Conservation (phyloP, 371 early-diverging fungal genomes). For the Nematocida sp. region DNA sequence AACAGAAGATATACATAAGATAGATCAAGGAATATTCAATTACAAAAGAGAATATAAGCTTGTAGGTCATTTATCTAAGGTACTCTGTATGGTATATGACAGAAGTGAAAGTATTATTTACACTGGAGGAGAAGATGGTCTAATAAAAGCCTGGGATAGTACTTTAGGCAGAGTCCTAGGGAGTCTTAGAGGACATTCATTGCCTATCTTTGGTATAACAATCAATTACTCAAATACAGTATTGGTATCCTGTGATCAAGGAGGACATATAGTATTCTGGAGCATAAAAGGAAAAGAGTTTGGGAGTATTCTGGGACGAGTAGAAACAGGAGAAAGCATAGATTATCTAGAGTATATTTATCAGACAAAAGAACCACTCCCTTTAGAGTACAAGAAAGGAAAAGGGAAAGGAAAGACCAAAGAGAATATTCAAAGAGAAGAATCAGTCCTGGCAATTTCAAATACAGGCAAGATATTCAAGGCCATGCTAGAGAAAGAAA, state of each 20-base stretch:
- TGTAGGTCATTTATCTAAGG: slow-evolving; percentile 60
- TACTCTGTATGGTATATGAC: slow-evolving; percentile 60
- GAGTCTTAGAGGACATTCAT: slow-evolving; percentile 55
- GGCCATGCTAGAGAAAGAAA: slow-evolving; percentile 2
- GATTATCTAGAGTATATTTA: slow-evolving; percentile 60
- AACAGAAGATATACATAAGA: too few relatives aligned
- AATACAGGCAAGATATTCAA: slow-evolving; percentile 46
- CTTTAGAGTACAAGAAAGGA: slow-evolving; percentile 22
- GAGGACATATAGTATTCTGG: slow-evolving; percentile 57
- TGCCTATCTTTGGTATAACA: slow-evolving; percentile 58
- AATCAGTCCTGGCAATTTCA: slow-evolving; percentile 52
- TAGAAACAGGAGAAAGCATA: slow-evolving; percentile 32
- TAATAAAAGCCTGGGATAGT: slow-evolving; percentile 62
- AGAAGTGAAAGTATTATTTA: slow-evolving; percentile 56
- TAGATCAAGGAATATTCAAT: too few relatives aligned
- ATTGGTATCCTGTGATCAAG: slow-evolving; percentile 59
- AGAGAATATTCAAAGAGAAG: not conserved
- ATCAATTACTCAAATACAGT: slow-evolving; percentile 52
- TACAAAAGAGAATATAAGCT: not conserved
- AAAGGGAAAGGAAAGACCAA: not conserved
- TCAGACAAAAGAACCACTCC: slow-evolving; percentile 18
- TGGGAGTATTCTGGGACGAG: too few relatives aligned
- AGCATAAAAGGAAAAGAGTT: slow-evolving; percentile 29
- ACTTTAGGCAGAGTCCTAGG: slow-evolving; percentile 45
- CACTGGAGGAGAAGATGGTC: slow-evolving; percentile 62